Evolutionary conservation across 1,284 basidiomycete genomes (phyloP), one percentile per base, ranked within the genome.

Genomic region (Austroboletus niveus): DNA sequence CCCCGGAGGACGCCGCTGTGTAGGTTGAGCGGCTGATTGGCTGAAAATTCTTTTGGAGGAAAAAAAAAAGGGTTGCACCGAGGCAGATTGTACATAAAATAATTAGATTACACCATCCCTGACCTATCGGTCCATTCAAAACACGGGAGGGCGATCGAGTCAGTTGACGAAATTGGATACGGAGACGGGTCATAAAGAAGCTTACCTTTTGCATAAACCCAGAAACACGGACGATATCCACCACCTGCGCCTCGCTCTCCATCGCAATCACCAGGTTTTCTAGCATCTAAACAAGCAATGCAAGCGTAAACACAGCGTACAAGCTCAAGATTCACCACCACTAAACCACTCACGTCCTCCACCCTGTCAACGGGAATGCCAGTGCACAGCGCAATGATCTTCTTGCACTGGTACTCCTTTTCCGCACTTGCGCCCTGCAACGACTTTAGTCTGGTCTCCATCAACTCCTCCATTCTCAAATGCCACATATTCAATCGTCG

Each of bases 341-440:
- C 51, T 53, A 51, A 41, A 42, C 36, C 27, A 80, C 87, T 78
- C 69, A 94, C 93, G 62, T 85, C 84, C 70, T 97, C 94, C 42
- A 98, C 89, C 68, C 87, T 87, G 61, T 95, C 91, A 44, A 92
- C 79, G 2, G 91, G 82, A 47, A 94, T 87, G 41, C 90, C 89
- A 8, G 93, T 92, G 69, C 93, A 96, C 48, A 96, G 74, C 22
- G 92, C 85, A 20, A 98, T 89, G 54, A 98, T 88, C 72, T 87
- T 92, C 71, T 92, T 88, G 74, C 92, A 97, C 71, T 92, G 86
- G 59, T 87, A 87, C 64, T 94, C 89, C 69, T 90, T 92, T 69
- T 89, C 89, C 14, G 87, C 86, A 64, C 85, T 88, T 42, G 86
- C 85, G 36, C 89, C 89, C 60, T 90, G 84, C 55, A 96, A 70